Evolutionary conservation across 2,329 filamentous ascomycete species (phyloP).

Genomic region (Neofusicoccum sp.): DNA sequence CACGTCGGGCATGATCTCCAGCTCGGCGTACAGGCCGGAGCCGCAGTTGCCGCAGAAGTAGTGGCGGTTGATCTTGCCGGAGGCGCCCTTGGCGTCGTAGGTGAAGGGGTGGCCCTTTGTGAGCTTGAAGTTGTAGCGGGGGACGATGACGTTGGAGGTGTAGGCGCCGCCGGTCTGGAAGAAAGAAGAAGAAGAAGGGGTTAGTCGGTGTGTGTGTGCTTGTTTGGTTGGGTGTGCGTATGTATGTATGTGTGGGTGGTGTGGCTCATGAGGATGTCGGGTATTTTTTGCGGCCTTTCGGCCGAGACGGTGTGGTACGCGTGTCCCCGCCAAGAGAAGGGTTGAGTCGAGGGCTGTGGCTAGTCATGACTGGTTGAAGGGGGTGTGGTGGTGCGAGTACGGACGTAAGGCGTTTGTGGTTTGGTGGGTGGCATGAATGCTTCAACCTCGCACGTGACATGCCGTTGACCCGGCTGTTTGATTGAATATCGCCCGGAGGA

Average conservation of each 20-base stretch:
- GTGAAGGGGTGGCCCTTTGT: constrained; percentile 51
- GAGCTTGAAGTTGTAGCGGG: constrained; percentile 47
- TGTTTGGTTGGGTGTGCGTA: background rate
- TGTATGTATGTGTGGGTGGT: background rate
- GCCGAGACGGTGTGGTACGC: no score
- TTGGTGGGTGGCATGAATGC: no score
- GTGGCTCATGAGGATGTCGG: no score
- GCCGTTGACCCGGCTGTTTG: no score
- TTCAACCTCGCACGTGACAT: no score
- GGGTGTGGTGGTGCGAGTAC: no score
- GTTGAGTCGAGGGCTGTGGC: no score
- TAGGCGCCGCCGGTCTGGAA: constrained; percentile 49
- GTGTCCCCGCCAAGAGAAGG: no score
- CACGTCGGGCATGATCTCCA: constrained; percentile 54
- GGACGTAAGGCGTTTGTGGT: no score
- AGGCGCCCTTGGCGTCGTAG: constrained; percentile 49
- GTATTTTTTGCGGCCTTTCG: no score
- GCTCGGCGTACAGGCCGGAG: constrained; percentile 29
- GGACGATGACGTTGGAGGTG: constrained; percentile 55
- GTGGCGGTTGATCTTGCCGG: constrained; percentile 56
- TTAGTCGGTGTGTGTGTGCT: background rate
- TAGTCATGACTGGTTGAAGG: no score
- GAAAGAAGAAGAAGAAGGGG: constrained; percentile 45
- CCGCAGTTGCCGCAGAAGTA: constrained; percentile 57
- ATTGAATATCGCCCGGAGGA: no score